Base-by-base conservation (phyloP, 192 early-diverging fungal species). In the Gigaspora rosea region DNA sequence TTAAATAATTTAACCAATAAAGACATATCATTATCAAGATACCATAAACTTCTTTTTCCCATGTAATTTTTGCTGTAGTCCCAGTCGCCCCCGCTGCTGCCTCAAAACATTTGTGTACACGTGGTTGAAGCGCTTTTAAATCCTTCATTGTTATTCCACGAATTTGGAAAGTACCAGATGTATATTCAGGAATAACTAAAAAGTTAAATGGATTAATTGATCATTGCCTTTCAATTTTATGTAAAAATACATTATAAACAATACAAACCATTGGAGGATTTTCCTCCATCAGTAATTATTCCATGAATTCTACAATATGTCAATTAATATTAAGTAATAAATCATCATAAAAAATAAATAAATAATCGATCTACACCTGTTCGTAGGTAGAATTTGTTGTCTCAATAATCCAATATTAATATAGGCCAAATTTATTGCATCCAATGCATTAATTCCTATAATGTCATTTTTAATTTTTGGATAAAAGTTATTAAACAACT, bases 281-380 rank as follows among this genome's bases (percentile, higher is more conserved):
- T 70, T n/a, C 94, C 94, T 56, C 94, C 93, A 50, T 91, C 80
- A 32, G 86, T 90, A 41, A 95, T 92, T 63, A 96, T 90, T 27
- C 91, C 90, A 69, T 95, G 94, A 22, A 94, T 85, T 50, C 86
- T 84, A 62, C 9, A 35, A 57, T 0, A 33, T 52, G 36, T 70
- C 47, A 61, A 9, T 63, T 22, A 48, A 65, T 20, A 66, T 36
- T 63, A 65, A 2, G 8, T 33, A n/a, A 9, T 6, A 46, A 49
- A 22, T 49, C 8, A 49, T 22, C 3, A 69, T 47, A 11, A 12
- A 54, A 20, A 20, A 52, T 16, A 54, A 56, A 36, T 32, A 32
- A 5, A 35, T 51, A 54, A 10, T 56, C 10, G 33, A 22, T 10
- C 18, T 2, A 51, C 50, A 76, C 83, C 89, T 86, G 71, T 87